Conservation (phyloP, 148 eudicot genomes). For the Rhododendron mucronatum region DNA sequence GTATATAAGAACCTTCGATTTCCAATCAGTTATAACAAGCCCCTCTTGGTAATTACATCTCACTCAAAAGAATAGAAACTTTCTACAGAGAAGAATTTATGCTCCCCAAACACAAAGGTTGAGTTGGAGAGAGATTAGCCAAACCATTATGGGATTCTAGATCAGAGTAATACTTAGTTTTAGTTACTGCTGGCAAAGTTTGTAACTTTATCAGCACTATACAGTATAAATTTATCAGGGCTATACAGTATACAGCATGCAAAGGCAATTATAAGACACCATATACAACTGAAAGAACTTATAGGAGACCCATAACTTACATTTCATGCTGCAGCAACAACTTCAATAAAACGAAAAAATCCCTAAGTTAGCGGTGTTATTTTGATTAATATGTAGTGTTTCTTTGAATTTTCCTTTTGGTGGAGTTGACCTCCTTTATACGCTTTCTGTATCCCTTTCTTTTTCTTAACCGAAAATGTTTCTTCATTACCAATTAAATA, state of each 20-base stretch:
- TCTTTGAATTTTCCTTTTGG: background rate
- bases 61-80: background rate
- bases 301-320: background rate
- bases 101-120: background rate
- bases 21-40: background rate
- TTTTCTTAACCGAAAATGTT: background rate
- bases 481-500: background rate
- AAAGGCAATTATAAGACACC: background rate
- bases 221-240: background rate
- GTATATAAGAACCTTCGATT: background rate
- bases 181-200: background rate
- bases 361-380: background rate
- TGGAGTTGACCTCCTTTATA: background rate
- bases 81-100: background rate
- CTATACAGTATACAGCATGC: background rate
- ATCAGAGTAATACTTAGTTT: background rate
- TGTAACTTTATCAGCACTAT: background rate
- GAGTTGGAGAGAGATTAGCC: background rate
- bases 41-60: background rate
- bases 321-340: background rate
- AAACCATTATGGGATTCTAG: background rate
- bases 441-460: background rate
- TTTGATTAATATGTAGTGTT: background rate
- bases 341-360: background rate
- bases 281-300: background rate